phyloP scores from a whole-genome alignment of 192 early-diverging fungal genomes.

The Backusella mclennaniae region DNA sequence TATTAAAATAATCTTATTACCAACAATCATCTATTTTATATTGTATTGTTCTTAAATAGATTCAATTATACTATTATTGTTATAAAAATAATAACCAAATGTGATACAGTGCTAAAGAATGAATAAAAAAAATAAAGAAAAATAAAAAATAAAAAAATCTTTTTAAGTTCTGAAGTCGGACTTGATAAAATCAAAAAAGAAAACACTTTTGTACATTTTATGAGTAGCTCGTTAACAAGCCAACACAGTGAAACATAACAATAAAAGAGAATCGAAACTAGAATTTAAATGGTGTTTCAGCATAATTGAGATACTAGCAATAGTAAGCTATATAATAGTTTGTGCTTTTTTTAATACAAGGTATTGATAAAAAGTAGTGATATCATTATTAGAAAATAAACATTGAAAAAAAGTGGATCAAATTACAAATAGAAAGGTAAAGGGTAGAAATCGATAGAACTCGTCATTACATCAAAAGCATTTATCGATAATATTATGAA shows the following conservation, averaged over 20 bases:
- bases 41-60: background rate
- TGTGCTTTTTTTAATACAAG: too few species aligned
- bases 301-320: too few species aligned
- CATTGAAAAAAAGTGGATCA: too few species aligned
- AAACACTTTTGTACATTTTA: background rate
- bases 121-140: background rate
- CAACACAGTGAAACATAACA: background rate
- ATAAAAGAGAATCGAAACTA: background rate
- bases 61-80: background rate
- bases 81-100: background rate
- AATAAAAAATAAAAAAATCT: background rate
- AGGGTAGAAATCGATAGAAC: too few species aligned
- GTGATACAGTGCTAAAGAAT: background rate
- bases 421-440: too few species aligned
- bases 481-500: too few species aligned
- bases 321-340: too few species aligned
- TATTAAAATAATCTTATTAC: background rate
- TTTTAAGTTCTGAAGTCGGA: background rate
- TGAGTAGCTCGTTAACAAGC: too few species aligned
- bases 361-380: too few species aligned
- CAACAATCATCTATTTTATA: background rate
- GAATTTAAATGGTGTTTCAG: background rate
- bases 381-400: too few species aligned
- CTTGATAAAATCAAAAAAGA: constrained; percentile 10
- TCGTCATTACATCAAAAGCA: too few species aligned